These are phyloP conservation scores for Avicennia marina DNA, from an alignment of 257 asterid species.

Conservation along the genomic window DNA sequence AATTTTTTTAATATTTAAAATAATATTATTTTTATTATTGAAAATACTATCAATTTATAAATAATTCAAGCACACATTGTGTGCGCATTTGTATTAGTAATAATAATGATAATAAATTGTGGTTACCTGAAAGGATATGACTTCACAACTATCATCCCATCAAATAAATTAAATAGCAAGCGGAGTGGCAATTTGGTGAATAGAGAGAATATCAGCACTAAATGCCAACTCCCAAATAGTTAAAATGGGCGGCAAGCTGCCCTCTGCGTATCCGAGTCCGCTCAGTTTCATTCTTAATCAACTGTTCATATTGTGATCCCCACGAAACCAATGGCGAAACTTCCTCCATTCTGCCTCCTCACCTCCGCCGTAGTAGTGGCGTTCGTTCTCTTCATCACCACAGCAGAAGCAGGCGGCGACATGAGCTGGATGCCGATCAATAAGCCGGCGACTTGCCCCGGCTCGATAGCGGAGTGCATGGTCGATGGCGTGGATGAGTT, in stretches of 20 bases:
- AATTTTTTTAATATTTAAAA: no score
- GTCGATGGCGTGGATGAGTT: constrained; percentile 43
- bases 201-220: constrained; percentile 16
- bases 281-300: no score
- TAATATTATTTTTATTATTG: no score
- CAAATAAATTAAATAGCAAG: neutral
- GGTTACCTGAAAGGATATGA: no score
- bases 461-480: constrained; percentile 48
- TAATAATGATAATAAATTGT: no score
- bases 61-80: no score
- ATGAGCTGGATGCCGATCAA: constrained; percentile 30
- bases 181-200: constrained; percentile 29
- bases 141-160: no score
- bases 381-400: constrained; percentile 19
- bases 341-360: constrained; percentile 13
- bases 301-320: neutral
- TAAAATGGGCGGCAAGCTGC: constrained; percentile 19
- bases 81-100: no score
- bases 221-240: constrained; percentile 7
- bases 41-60: no score
- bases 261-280: neutral
- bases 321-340: constrained; percentile 20
- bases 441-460: constrained; percentile 31
- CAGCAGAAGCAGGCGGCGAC: constrained; percentile 34
- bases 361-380: constrained; percentile 30